phyloP scores from a whole-genome alignment of 306 rosid species.

The Dryas drummondii region DNA sequence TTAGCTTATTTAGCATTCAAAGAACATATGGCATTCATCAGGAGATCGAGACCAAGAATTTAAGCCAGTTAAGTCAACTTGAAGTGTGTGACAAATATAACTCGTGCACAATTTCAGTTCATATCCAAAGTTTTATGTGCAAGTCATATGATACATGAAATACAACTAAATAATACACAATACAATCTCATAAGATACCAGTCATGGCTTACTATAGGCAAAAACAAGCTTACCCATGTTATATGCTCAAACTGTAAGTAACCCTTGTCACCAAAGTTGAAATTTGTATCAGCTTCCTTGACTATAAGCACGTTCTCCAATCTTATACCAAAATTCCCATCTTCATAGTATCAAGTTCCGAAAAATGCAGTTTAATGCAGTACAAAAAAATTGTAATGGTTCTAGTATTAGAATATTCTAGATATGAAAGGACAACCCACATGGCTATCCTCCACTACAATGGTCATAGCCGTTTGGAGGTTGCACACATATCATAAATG shows the following conservation, averaged over 20 bases:
- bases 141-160: not conserved
- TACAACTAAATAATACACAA: not conserved
- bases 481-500: too few species aligned
- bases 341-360: slow-evolving; percentile 98
- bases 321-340: slow-evolving; percentile 87
- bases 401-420: not conserved
- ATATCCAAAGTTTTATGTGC: not conserved
- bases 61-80: not conserved
- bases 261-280: slow-evolving; percentile 88
- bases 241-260: slow-evolving; percentile 91
- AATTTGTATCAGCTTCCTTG: slow-evolving; percentile 75
- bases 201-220: not conserved
- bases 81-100: not conserved
- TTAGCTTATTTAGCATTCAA: not conserved
- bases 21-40: not conserved
- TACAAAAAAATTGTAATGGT: not conserved
- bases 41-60: not conserved
- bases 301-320: slow-evolving; percentile 95
- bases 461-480: too few species aligned
- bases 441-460: not conserved
- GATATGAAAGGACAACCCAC: not conserved
- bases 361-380: slow-evolving; percentile 24
- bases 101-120: not conserved
- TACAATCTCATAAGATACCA: not conserved
- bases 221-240: slow-evolving; percentile 68